These are phyloP conservation scores for Trichoderma sp. DNA, from an alignment of 2,329 filamentous ascomycete species.

Conservation along the genomic window DNA sequence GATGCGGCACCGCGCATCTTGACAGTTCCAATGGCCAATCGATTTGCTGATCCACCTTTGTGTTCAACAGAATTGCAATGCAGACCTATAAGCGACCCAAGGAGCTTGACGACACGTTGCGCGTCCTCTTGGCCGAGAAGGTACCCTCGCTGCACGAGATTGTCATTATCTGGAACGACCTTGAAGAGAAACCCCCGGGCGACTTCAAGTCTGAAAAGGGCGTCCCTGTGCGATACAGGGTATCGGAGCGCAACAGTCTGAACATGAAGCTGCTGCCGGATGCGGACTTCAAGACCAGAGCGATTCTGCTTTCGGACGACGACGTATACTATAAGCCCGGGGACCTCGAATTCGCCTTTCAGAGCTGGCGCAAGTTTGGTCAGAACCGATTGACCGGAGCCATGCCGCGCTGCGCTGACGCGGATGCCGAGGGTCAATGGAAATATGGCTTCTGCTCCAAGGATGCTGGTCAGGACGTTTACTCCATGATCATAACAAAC, in stretches of 20 bases:
- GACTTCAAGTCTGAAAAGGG: conserved; percentile 33
- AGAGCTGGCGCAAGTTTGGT: conserved; percentile 34
- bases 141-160: conserved; percentile 38
- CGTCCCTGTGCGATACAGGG: conserved; percentile 36
- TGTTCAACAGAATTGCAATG: conserved; percentile 34
- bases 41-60: background rate
- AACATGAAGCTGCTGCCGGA: conserved; percentile 37
- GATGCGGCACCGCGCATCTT: background rate
- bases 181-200: conserved; percentile 33
- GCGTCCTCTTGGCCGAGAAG: conserved; percentile 31
- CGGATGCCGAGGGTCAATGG: conserved; percentile 37
- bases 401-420: conserved; percentile 42
- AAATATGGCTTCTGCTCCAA: conserved; percentile 42
- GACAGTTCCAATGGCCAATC: background rate
- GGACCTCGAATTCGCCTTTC: conserved; percentile 38
- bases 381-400: conserved; percentile 30
- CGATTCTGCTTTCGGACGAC: conserved; percentile 37
- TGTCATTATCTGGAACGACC: conserved; percentile 38
- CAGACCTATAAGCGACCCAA: conserved; percentile 36
- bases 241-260: conserved; percentile 34
- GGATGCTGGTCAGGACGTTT: conserved; percentile 36
- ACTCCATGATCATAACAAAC: conserved; percentile 46
- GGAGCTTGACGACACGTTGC: conserved; percentile 35
- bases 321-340: conserved; percentile 36
- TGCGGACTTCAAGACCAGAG: conserved; percentile 34